Conservation (phyloP, 768 basidiomycete genomes). For the Phanerochaete carnosa region DNA sequence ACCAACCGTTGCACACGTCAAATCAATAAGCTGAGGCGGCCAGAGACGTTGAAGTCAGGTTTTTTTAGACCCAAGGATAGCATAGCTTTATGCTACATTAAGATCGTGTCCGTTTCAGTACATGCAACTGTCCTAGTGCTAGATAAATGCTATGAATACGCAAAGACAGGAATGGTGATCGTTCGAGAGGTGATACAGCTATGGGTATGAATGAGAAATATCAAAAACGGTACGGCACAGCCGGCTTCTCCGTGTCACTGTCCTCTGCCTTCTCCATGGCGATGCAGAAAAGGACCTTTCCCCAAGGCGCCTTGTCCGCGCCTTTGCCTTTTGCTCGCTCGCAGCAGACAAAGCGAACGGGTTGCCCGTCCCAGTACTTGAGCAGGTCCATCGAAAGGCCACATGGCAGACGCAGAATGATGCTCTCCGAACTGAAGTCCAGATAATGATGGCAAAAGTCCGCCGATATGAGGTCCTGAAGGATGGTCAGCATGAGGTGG, state of each 20-base stretch:
- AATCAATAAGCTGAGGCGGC: no score
- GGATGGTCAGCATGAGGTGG: not conserved
- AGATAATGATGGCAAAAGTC: constrained; percentile 90
- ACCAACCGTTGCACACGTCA: no score
- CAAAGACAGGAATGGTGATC: no score
- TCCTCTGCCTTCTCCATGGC: constrained; percentile 40
- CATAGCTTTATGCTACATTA: no score
- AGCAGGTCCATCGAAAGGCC: constrained; percentile 80
- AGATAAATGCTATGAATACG: no score
- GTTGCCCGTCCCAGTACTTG: constrained; percentile 93
- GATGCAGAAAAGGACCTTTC: constrained; percentile 44
- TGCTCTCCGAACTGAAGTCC: constrained; percentile 61
- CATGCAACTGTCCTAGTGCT: no score
- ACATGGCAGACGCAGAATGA: constrained; percentile 70
- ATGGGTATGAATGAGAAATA: no score
- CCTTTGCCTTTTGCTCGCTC: constrained; percentile 39
- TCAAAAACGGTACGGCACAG: not conserved
- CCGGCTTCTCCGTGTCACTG: constrained; percentile 8
- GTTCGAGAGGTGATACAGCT: no score
- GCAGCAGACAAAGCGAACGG: constrained; percentile 84
- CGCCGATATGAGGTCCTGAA: constrained; percentile 68
- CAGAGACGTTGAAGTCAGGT: no score
- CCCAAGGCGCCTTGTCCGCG: constrained; percentile 30
- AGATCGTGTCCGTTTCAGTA: no score
- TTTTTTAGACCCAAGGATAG: no score